Evolutionary conservation across 164 flowering plant species (phyloP).

Genomic region (Chloranthus sessilifolius): DNA sequence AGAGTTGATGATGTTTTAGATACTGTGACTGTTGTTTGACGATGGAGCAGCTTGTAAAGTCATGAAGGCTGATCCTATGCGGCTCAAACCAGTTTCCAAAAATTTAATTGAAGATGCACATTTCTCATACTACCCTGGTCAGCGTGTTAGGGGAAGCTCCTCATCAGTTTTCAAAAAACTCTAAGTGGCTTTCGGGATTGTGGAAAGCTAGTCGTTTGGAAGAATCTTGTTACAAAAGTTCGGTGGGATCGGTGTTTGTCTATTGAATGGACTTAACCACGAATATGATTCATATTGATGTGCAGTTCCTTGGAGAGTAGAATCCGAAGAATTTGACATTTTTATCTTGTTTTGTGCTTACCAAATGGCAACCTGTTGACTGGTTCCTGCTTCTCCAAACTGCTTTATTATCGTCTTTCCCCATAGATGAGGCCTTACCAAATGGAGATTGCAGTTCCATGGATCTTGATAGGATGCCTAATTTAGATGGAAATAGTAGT

Average conservation of each 20-base stretch:
- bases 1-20: slow-evolving; percentile 89
- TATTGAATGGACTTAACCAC: slow-evolving; percentile 94
- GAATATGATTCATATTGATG: slow-evolving; percentile 74
- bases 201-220: slow-evolving; percentile 80
- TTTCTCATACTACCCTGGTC: slow-evolving; percentile 91
- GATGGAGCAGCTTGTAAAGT: slow-evolving; percentile 96
- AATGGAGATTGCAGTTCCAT: slow-evolving; percentile 19
- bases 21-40: slow-evolving; percentile 81
- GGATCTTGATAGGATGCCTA: slow-evolving; percentile 32
- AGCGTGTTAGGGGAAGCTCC: slow-evolving; percentile 74
- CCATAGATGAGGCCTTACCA: slow-evolving; percentile 28
- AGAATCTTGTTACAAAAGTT: slow-evolving; percentile 83
- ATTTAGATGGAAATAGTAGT: slow-evolving; percentile 27
- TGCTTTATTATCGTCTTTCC: slow-evolving; percentile 20
- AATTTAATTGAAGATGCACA: slow-evolving; percentile 70
- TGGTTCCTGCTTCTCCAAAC: slow-evolving; percentile 78
- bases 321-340: slow-evolving; percentile 68
- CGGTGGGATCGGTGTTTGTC: slow-evolving; percentile 71
- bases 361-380: slow-evolving; percentile 96
- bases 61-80: slow-evolving; percentile 68
- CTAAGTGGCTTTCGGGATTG: slow-evolving; percentile 78
- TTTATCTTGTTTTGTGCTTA: slow-evolving; percentile 78
- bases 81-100: slow-evolving; percentile 63
- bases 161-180: slow-evolving; percentile 82
- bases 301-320: slow-evolving; percentile 79